phyloP scores from a whole-genome alignment of 352 stramenopile genomes.

The Aphanomyces astaci region DNA sequence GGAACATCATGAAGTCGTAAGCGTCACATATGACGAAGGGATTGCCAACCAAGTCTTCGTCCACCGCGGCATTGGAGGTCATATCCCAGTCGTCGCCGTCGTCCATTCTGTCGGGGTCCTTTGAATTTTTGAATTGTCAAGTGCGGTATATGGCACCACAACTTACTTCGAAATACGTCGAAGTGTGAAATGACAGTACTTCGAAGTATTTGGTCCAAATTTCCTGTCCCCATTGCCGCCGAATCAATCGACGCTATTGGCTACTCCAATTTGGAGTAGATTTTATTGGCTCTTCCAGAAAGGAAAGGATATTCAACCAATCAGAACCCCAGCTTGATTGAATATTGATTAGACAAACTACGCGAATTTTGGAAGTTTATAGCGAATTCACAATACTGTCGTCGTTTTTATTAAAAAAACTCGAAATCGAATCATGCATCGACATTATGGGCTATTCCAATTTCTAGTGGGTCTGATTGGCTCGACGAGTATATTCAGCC shows the following conservation, averaged over 20 bases:
- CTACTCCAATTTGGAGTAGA: background rate
- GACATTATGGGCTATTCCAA: background rate
- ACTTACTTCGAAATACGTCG: conserved; percentile 4
- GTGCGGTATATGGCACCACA: background rate
- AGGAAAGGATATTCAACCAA: too few relatives aligned
- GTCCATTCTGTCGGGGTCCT: background rate
- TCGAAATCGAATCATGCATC: too few relatives aligned
- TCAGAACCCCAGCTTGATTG: too few relatives aligned
- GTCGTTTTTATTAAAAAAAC: too few relatives aligned
- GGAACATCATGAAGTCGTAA: conserved; percentile 9
- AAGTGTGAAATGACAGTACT: background rate
- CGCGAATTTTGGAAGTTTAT: too few relatives aligned
- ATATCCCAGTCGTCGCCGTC: conserved; percentile 7
- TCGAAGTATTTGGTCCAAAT: background rate
- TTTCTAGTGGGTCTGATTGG: too few relatives aligned
- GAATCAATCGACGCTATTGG: too few relatives aligned
- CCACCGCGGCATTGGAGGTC: background rate
- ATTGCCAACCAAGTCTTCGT: conserved; percentile 13
- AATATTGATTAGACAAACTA: too few relatives aligned
- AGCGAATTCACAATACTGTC: too few relatives aligned
- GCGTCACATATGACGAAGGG: background rate
- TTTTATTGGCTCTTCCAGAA: background rate
- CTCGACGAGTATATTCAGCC: too few relatives aligned
- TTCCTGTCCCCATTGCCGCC: too few relatives aligned
- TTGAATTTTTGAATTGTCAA: conserved; percentile 16